phyloP scores from a whole-genome alignment of 2,329 filamentous ascomycete genomes.

The Cladosporium sp. region DNA sequence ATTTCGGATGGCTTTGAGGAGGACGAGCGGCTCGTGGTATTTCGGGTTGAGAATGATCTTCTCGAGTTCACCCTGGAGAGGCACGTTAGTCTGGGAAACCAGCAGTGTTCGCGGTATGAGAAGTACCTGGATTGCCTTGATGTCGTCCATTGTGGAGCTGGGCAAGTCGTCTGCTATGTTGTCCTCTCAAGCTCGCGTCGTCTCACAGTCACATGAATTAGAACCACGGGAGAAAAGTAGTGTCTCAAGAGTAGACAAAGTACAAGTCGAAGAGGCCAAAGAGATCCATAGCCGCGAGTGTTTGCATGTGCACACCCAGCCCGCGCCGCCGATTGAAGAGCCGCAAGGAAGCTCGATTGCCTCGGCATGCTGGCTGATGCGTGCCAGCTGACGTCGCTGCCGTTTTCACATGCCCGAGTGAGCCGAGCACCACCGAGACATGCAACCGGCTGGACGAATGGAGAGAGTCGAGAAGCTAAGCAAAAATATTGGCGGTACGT shows the following conservation, averaged over 20 bases:
- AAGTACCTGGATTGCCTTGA: constrained; percentile 9
- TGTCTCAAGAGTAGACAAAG: background rate
- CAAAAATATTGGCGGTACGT: too few relatives aligned
- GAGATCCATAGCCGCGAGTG: constrained; percentile 5
- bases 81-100: background rate
- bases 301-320: constrained; percentile 8
- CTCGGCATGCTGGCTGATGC: constrained; percentile 2
- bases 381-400: constrained; percentile 1
- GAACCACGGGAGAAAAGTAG: background rate
- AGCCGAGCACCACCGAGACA: background rate
- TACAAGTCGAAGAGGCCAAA: background rate
- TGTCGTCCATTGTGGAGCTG: constrained; percentile 10
- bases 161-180: background rate
- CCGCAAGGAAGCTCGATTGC: constrained; percentile 1
- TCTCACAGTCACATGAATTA: background rate
- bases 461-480: background rate
- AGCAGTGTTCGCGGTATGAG: too few relatives aligned
- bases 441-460: constrained; percentile 3
- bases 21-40: constrained; percentile 76
- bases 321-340: constrained; percentile 6
- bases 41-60: constrained; percentile 73
- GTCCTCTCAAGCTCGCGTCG: too few relatives aligned
- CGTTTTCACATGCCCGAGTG: constrained; percentile 10
- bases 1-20: constrained; percentile 93
- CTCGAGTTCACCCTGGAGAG: constrained; percentile 50